These are phyloP conservation scores for Cytospora paraplurivora DNA, from an alignment of 2,329 filamentous ascomycete genomes.

Conservation along the genomic window DNA sequence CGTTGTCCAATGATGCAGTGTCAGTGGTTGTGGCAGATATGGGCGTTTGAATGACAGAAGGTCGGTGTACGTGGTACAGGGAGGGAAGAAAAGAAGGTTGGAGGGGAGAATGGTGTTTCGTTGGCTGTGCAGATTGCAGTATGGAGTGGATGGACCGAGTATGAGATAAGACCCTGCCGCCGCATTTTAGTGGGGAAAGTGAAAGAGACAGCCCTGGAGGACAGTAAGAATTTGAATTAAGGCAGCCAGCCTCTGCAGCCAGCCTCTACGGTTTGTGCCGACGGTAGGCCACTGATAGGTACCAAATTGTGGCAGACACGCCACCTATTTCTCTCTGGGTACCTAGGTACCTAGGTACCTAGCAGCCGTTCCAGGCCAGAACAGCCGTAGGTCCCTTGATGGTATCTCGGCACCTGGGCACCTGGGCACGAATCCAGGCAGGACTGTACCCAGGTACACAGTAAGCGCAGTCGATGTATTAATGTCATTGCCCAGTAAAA, in stretches of 20 bases:
- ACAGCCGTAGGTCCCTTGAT: background rate
- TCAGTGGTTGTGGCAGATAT: conserved; percentile 15
- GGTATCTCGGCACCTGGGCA: background rate
- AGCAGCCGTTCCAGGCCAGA: background rate
- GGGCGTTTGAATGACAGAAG: background rate
- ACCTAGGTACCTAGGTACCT: background rate
- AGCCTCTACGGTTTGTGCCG: background rate
- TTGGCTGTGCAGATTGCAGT: conserved; percentile 7
- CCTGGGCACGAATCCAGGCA: too few relatives aligned
- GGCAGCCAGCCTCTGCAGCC: background rate
- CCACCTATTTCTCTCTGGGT: conserved; percentile 2
- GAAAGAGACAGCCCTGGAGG: background rate
- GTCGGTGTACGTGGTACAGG: conserved; percentile 23
- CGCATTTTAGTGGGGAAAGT: conserved; percentile 7
- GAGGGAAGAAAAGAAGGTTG: conserved; percentile 18
- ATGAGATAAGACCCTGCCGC: conserved; percentile 22
- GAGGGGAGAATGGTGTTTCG: conserved; percentile 26
- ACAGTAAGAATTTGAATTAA: too few relatives aligned
- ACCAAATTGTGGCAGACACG: conserved; percentile 2
- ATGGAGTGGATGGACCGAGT: background rate
- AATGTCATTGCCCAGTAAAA: background rate
- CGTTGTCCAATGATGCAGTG: conserved; percentile 9
- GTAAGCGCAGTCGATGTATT: too few relatives aligned
- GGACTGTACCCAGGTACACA: too few relatives aligned
- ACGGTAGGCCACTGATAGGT: background rate